These are phyloP conservation scores for Boletus rubescentipes DNA, from an alignment of 768 basidiomycete genomes.

Conservation along the genomic window DNA sequence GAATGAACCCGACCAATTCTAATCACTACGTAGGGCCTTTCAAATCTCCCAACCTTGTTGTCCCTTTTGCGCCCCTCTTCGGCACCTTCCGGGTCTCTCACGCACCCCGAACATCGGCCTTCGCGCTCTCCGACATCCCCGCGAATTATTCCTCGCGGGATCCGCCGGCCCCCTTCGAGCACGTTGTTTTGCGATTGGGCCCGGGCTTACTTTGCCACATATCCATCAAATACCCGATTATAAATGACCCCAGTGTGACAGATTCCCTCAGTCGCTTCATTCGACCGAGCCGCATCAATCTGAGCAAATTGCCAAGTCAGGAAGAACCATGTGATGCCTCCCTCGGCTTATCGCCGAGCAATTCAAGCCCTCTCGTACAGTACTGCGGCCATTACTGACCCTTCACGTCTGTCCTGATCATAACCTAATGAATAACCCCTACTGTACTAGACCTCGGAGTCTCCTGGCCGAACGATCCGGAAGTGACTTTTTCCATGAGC, in stretches of 20 bases:
- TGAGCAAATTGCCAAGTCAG: background rate
- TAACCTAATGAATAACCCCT: background rate
- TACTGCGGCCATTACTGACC: background rate
- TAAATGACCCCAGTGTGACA: background rate
- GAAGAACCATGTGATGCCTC: background rate
- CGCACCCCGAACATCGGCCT: constrained; percentile 2
- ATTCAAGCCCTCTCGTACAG: background rate
- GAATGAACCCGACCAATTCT: too few relatives aligned
- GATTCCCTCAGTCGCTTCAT: background rate
- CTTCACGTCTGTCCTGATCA: background rate
- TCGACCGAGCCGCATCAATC: background rate
- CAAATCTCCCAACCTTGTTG: background rate
- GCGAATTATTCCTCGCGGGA: constrained; percentile 1
- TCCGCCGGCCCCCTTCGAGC: background rate
- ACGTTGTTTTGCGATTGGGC: background rate
- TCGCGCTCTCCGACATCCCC: background rate
- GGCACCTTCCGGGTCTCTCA: background rate
- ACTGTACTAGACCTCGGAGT: background rate
- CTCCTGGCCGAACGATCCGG: background rate
- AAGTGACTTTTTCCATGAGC: background rate
- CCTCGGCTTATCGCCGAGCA: background rate
- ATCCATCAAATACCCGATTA: too few relatives aligned
- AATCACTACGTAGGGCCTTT: too few relatives aligned
- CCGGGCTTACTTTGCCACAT: background rate
- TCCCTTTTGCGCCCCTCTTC: background rate